Evolutionary conservation across 768 basidiomycete genomes (phyloP).

Genomic region (Pisolithus orientalis): DNA sequence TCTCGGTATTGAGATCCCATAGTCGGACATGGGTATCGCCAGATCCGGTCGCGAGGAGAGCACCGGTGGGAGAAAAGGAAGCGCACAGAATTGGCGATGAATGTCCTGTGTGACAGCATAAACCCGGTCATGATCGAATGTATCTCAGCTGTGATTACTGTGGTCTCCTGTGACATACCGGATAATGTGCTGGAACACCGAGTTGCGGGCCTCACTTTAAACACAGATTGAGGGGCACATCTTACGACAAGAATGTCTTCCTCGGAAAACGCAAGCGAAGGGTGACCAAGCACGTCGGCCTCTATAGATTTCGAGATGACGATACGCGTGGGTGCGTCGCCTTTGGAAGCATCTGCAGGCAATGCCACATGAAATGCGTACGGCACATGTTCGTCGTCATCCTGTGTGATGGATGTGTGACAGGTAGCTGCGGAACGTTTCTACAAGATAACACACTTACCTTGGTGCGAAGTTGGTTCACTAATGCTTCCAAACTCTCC

Average conservation of each 20-base stretch:
- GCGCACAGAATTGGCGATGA: conserved; percentile 91
- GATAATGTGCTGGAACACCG: conserved; percentile 90
- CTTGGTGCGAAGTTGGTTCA: conserved; percentile 78
- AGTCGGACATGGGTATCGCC: conserved; percentile 90
- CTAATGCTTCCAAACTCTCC: conserved; percentile 79
- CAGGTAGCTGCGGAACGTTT: conserved; percentile 6
- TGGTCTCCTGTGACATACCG: conserved; percentile 38
- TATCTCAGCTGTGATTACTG: conserved; percentile 6
- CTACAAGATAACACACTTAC: conserved; percentile 36
- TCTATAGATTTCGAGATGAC: conserved; percentile 83
- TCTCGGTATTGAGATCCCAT: conserved; percentile 93
- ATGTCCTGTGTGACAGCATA: conserved; percentile 53
- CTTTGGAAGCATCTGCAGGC: conserved; percentile 48
- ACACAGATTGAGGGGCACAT: conserved; percentile 94
- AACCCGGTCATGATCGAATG: background rate
- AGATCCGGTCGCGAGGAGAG: conserved; percentile 87
- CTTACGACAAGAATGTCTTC: conserved; percentile 87
- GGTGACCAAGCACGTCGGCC: conserved; percentile 69
- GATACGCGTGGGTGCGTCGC: conserved; percentile 61
- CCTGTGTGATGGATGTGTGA: conserved; percentile 7
- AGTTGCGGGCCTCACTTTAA: conserved; percentile 88
- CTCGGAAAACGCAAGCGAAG: conserved; percentile 64
- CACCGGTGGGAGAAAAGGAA: conserved; percentile 91
- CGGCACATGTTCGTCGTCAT: conserved; percentile 82
- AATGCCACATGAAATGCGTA: conserved; percentile 85